Percentiles rank a stretch among this genome's conserved stretches.
phyloP scores from a whole-genome alignment of 495 filamentous ascomycete genomes.

The Thermothielavioides terrestris region DNA sequence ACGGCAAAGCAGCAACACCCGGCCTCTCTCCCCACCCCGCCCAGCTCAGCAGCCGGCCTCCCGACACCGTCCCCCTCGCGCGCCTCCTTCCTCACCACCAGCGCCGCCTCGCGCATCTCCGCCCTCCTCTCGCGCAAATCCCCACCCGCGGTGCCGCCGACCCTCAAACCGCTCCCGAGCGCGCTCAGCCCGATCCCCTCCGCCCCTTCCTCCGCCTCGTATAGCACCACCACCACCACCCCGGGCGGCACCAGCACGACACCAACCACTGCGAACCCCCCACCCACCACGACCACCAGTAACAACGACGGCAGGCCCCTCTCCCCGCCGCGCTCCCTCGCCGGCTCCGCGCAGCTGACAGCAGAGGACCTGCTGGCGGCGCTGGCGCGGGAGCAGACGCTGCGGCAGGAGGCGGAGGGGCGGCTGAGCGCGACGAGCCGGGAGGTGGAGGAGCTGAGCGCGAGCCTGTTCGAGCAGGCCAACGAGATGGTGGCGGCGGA shows the following conservation, averaged over 20 bases:
- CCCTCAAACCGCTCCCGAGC: constrained; percentile 20
- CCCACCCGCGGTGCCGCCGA: constrained; percentile 5
- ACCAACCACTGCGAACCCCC: neutral
- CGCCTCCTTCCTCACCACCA: constrained; percentile 34
- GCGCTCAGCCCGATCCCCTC: constrained; percentile 11
- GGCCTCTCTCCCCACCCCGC: constrained; percentile 11
- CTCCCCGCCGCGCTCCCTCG: neutral
- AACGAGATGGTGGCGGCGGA: constrained; percentile 97
- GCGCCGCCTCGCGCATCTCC: constrained; percentile 48
- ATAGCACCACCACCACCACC: neutral
- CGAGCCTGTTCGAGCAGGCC: constrained; percentile 80
- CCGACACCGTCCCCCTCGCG: constrained; percentile 23
- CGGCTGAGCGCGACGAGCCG: constrained; percentile 58
- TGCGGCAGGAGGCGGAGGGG: constrained; percentile 68
- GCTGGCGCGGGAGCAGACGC: constrained; percentile 58
- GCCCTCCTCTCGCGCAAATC: constrained; percentile 57
- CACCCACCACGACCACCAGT: neutral
- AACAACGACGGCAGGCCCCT: no score
- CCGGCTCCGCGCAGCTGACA: constrained; percentile 6
- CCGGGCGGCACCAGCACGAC: neutral
- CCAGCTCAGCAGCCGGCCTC: constrained; percentile 10
- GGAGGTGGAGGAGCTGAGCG: constrained; percentile 86
- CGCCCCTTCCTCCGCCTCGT: constrained; percentile 1
- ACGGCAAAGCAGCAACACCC: constrained; percentile 11
- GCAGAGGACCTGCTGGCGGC: constrained; percentile 58